Percentiles rank a stretch among this genome's conserved stretches.
Conservation (phyloP, 2,329 filamentous ascomycete genomes). For the Stagonosporopsis vannaccii region DNA sequence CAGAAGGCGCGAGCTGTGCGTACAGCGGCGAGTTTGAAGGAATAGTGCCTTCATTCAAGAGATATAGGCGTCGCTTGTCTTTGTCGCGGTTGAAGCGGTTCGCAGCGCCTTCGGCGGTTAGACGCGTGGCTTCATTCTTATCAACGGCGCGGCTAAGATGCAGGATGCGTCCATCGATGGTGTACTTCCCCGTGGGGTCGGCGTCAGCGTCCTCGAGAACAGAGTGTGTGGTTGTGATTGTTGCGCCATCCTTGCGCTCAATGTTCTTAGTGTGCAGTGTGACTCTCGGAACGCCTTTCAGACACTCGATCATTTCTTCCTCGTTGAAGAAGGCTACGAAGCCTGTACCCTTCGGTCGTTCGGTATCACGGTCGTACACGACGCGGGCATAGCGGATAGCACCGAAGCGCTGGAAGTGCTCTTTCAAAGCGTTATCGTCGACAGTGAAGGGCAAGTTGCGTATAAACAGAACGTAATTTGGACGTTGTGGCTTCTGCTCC, state of each 20-base stretch:
- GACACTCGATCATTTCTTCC: conserved; percentile 77
- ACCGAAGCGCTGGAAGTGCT: conserved; percentile 89
- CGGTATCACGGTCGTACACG: conserved; percentile 84
- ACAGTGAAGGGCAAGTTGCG: conserved; percentile 92
- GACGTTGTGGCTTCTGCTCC: conserved; percentile 57
- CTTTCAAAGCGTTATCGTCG: conserved; percentile 80
- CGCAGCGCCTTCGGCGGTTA: conserved; percentile 72
- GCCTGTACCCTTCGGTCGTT: conserved; percentile 87
- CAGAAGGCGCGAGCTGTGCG: conserved; percentile 75
- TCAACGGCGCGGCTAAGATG: conserved; percentile 85
- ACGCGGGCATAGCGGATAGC: conserved; percentile 88
- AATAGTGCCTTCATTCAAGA: conserved; percentile 87
- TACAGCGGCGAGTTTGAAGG: conserved; percentile 79
- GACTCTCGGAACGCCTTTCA: conserved; percentile 71
- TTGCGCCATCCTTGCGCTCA: conserved; percentile 46
- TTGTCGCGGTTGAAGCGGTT: conserved; percentile 73
- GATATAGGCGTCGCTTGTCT: conserved; percentile 89
- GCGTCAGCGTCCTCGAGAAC: conserved; percentile 85
- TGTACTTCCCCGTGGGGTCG: conserved; percentile 86
- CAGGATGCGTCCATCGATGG: conserved; percentile 85
- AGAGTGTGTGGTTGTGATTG: conserved; percentile 64
- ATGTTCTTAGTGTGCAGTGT: conserved; percentile 49
- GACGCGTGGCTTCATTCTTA: conserved; percentile 77
- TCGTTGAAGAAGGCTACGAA: conserved; percentile 91
- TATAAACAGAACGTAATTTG: conserved; percentile 84